Evolutionary conservation across 129 eudicot species (phyloP).

Genomic region (Flaveria sonorensis): DNA sequence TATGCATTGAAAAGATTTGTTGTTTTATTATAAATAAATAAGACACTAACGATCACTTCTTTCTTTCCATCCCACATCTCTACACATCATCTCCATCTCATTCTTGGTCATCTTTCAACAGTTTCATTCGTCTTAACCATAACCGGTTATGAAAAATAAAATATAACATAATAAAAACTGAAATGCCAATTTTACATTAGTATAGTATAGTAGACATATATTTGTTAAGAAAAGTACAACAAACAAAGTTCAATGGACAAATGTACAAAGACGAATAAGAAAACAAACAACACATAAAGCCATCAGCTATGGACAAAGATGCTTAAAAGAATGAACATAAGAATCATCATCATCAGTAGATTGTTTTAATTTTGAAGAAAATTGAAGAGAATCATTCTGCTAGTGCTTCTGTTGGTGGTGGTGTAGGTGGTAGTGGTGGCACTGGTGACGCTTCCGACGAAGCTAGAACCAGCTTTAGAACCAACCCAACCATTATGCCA

Average conservation of each 20-base stretch:
- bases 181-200: neutral
- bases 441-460: conserved; percentile 37
- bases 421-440: neutral
- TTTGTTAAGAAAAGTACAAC: conserved; percentile 18
- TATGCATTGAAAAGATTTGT: neutral
- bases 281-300: conserved; percentile 26
- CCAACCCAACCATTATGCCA: conserved; percentile 65
- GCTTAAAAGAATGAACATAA: conserved; percentile 24
- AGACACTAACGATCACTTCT: neutral
- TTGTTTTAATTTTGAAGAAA: neutral
- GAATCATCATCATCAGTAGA: conserved; percentile 20
- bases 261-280: conserved; percentile 35
- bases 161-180: neutral
- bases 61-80: neutral
- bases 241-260: conserved; percentile 32
- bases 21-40: neutral
- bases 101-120: too few species aligned
- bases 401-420: conserved; percentile 37
- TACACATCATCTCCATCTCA: too few species aligned
- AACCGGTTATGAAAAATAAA: neutral
- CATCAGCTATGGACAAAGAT: conserved; percentile 31
- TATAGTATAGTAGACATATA: conserved; percentile 5
- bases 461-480: conserved; percentile 53
- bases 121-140: neutral
- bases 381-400: conserved; percentile 26